Evolutionary conservation across 495 filamentous ascomycete genomes (phyloP).

Genomic region (Aspergillus indologenus): DNA sequence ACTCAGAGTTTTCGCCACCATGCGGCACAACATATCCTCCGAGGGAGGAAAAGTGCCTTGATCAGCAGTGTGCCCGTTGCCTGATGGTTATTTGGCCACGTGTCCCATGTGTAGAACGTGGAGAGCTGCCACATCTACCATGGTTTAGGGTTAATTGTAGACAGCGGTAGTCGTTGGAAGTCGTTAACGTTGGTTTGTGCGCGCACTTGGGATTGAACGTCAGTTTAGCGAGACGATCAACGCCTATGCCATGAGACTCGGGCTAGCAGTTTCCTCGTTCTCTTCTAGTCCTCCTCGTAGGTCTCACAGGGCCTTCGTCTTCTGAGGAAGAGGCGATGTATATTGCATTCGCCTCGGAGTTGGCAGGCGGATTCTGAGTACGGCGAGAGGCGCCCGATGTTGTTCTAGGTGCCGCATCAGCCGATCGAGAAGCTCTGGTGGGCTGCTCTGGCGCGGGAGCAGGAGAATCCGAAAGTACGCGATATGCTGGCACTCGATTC

Average conservation of each 20-base stretch:
- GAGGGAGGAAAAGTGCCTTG: neutral
- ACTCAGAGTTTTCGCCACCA: neutral
- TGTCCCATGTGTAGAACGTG: too few relatives aligned
- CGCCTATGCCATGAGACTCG: neutral
- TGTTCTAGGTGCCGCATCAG: neutral
- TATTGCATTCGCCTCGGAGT: slow-evolving; percentile 24
- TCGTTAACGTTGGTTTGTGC: neutral
- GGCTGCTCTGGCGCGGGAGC: slow-evolving; percentile 3
- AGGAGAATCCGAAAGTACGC: slow-evolving; percentile 16
- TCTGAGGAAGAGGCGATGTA: slow-evolving; percentile 33
- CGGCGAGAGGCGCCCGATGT: neutral
- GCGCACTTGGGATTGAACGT: neutral
- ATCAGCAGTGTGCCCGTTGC: neutral
- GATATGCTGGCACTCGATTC: slow-evolving; percentile 12
- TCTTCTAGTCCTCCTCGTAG: slow-evolving; percentile 23
- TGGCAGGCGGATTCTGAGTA: slow-evolving; percentile 5
- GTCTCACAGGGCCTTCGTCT: slow-evolving; percentile 31
- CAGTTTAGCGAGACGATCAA: neutral
- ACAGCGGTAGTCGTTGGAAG: neutral
- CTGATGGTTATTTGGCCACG: too few relatives aligned
- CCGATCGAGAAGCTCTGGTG: neutral
- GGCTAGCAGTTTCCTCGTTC: slow-evolving; percentile 12
- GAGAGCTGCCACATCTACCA: too few relatives aligned
- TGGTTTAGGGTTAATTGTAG: neutral
- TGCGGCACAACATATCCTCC: neutral